Base-by-base conservation (phyloP, 306 rosid genomes). In the Cucurbita ficifolia region DNA sequence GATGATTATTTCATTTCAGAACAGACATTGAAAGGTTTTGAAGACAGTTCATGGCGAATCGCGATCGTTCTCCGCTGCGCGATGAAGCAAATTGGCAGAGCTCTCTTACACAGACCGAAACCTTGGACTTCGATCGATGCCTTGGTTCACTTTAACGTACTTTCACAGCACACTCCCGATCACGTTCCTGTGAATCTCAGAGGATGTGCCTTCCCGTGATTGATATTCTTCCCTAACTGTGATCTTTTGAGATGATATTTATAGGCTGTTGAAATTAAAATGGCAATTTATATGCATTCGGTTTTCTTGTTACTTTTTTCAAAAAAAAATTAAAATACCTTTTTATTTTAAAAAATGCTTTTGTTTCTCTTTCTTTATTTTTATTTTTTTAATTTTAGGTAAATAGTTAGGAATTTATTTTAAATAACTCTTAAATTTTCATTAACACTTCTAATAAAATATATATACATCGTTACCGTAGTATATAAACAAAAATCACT, bases 21-120 rank as follows among this genome's bases (percentile, higher is more conserved):
- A 36, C 84, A 54, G 18, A 89, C 96, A 86, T 77, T 14, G 89
- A 67, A 77, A 88, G 86, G 81, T 60, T 87, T 81, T 80, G 89
- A 55, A 92, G 89, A 82, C 89, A 86, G 75, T 82, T 77, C 97
- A 92, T 92, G 38, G n/a, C 69, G 69, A 39, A 61, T 18, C 45
- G 42, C 57, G 54, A 50, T 69, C 42, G 16, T 24, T 69, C 72
- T 22, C 12, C 51, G 72, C 2, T 43, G 39, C 10, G n/a, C 72
- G 8, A 13, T 24, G 52, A 45, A 24, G 42, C 55, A 22, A 48
- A 69, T 22, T 5, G 12, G 40, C 21, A 10, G 54, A 67, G 73
- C 73, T 67, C 55, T 12, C 17, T 0, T 21, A 21, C 55, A 46
- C 4, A 4, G 42, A 68, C 12, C 22, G 73, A 67, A 19, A 67